These are phyloP conservation scores for Gautieria morchelliformis DNA, from an alignment of 768 basidiomycete species.

Conservation along the genomic window DNA sequence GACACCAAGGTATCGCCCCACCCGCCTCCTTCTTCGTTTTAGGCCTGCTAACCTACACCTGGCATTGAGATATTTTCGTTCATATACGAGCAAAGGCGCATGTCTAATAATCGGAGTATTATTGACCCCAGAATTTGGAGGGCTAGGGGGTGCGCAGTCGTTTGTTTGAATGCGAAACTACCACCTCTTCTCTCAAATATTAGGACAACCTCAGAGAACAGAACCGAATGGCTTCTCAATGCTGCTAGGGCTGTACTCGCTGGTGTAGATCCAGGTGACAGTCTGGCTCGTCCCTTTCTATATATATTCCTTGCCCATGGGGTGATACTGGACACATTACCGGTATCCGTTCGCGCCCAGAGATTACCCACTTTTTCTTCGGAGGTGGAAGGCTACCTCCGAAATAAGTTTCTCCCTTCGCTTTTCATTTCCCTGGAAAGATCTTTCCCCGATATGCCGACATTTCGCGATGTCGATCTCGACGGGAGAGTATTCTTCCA, in stretches of 20 bases:
- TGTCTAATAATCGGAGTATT: constrained; percentile 11
- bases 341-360: constrained; percentile 33
- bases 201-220: too few relatives aligned
- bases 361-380: constrained; percentile 15
- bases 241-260: background rate
- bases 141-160: constrained; percentile 10
- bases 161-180: constrained; percentile 8
- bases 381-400: constrained; percentile 17
- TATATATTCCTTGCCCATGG: constrained; percentile 31
- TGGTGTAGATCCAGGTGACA: background rate
- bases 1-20: constrained; percentile 53
- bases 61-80: constrained; percentile 46
- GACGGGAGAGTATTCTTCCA: constrained; percentile 45
- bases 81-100: constrained; percentile 34
- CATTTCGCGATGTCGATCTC: constrained; percentile 29
- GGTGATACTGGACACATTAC: constrained; percentile 27
- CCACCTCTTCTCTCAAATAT: background rate
- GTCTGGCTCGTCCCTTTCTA: constrained; percentile 17
- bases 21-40: too few relatives aligned
- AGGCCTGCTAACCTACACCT: background rate
- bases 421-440: constrained; percentile 25
- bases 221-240: background rate
- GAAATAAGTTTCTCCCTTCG: constrained; percentile 30
- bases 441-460: constrained; percentile 12
- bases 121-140: constrained; percentile 12